Conservation (phyloP, 768 basidiomycete genomes). For the Aureoboletus auriporus region DNA sequence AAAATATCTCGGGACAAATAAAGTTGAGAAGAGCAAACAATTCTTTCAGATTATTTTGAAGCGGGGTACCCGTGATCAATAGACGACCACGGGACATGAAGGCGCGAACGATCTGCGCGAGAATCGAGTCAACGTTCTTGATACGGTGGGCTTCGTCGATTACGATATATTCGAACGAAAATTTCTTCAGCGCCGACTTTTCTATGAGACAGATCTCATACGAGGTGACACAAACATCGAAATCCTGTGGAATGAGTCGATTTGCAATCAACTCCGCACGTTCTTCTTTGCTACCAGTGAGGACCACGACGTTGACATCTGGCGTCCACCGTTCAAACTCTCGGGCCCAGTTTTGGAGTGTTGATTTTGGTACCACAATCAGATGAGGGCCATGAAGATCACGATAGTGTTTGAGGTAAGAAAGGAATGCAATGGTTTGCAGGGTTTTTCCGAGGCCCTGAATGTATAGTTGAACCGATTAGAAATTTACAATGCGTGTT, state of each 20-base stretch:
- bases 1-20: slow-evolving; percentile 95
- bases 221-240: slow-evolving; percentile 92
- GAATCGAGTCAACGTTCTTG: slow-evolving; percentile 96
- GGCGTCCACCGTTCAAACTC: slow-evolving; percentile 93
- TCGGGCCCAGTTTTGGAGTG: slow-evolving; percentile 93
- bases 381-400: slow-evolving; percentile 81
- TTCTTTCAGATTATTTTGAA: slow-evolving; percentile 97
- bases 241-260: slow-evolving; percentile 79
- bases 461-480: not conserved
- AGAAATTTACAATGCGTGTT: not conserved
- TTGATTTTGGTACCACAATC: slow-evolving; percentile 97
- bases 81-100: slow-evolving; percentile 87
- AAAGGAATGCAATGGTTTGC: slow-evolving; percentile 95
- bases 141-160: slow-evolving; percentile 99
- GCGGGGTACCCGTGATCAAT: slow-evolving; percentile 93
- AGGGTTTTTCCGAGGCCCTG: slow-evolving; percentile 97
- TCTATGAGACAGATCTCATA: slow-evolving; percentile 98
- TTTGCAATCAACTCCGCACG: slow-evolving; percentile 76
- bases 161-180: slow-evolving; percentile 95
- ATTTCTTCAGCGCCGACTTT: slow-evolving; percentile 87
- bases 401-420: slow-evolving; percentile 86
- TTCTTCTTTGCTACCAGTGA: slow-evolving; percentile 89
- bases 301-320: slow-evolving; percentile 73
- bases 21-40: slow-evolving; percentile 91
- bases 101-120: slow-evolving; percentile 89